These are phyloP conservation scores for Clavulina sp. DNA, from an alignment of 768 basidiomycete species.

Conservation along the genomic window DNA sequence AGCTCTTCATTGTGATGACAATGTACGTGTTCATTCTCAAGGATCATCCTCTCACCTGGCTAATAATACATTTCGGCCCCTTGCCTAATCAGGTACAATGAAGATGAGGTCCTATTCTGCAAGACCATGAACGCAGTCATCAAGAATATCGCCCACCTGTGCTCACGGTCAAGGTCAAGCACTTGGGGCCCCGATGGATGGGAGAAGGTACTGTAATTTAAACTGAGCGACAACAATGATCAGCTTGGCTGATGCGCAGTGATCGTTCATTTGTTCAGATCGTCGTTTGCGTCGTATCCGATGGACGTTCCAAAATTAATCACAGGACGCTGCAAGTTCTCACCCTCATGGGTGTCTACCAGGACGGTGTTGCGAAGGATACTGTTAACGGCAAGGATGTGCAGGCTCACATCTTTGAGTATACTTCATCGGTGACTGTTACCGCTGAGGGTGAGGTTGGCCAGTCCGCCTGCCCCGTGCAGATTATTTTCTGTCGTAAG, in stretches of 20 bases:
- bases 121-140: conserved; percentile 83
- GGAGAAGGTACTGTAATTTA: conserved; percentile 39
- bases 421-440: conserved; percentile 63
- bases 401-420: conserved; percentile 89
- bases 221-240: no score
- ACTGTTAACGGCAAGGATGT: conserved; percentile 78
- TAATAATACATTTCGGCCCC: not conserved
- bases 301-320: conserved; percentile 74
- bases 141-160: conserved; percentile 72
- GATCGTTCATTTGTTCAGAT: conserved; percentile 19
- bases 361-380: conserved; percentile 82
- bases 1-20: conserved; percentile 90
- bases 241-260: not conserved
- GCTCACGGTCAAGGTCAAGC: conserved; percentile 49
- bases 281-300: conserved; percentile 74
- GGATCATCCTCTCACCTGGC: not conserved
- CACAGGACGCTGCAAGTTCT: conserved; percentile 83
- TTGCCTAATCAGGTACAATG: conserved; percentile 37
- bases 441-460: conserved; percentile 68
- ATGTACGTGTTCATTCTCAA: conserved; percentile 33
- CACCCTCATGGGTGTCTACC: conserved; percentile 70
- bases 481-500: conserved; percentile 58
- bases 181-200: conserved; percentile 79
- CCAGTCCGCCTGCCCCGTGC: conserved; percentile 58
- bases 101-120: conserved; percentile 64